Conservation (phyloP, 345 rosid species). For the Trapa bicornis region DNA sequence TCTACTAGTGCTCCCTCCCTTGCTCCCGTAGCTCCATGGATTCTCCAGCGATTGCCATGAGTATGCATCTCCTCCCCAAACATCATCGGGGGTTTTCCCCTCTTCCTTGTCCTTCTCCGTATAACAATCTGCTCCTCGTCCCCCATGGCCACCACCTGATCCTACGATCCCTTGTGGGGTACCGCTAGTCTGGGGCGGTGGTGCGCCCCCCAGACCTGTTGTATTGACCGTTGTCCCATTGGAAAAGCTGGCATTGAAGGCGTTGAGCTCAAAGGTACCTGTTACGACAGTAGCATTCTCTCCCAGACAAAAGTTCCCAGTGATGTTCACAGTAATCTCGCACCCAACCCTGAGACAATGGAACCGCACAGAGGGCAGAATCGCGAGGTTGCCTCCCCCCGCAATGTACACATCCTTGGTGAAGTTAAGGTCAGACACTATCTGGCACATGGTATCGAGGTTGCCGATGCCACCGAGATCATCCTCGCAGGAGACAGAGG, state of each 20-base stretch:
- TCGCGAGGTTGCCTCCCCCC: conserved; percentile 70
- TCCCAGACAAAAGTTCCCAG: conserved; percentile 67
- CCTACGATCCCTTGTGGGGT: conserved; percentile 84
- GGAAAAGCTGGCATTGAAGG: conserved; percentile 55
- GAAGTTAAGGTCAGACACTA: conserved; percentile 74
- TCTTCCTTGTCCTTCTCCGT: conserved; percentile 49
- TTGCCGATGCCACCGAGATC: conserved; percentile 87
- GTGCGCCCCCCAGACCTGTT: conserved; percentile 70
- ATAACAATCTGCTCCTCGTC: conserved; percentile 75
- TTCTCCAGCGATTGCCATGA: conserved; percentile 74
- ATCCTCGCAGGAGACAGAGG: conserved; percentile 73
- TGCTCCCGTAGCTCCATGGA: conserved; percentile 82
- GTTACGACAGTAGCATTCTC: conserved; percentile 50
- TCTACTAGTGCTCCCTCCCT: conserved; percentile 74
- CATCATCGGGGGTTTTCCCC: conserved; percentile 74
- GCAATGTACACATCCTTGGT: conserved; percentile 68
- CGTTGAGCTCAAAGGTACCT: conserved; percentile 57
- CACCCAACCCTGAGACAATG: conserved; percentile 61
- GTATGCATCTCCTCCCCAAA: conserved; percentile 98
- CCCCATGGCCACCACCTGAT: conserved; percentile 97
- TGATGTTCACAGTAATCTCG: conserved; percentile 52
- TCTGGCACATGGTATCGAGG: conserved; percentile 76
- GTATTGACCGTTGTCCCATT: conserved; percentile 63
- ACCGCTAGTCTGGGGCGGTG: conserved; percentile 94
- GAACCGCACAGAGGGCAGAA: conserved; percentile 62